Evolutionary conservation across 2,329 filamentous ascomycete species (phyloP), one percentile per base, ranked within the genome.

Genomic region (Aspergillus sojae): DNA sequence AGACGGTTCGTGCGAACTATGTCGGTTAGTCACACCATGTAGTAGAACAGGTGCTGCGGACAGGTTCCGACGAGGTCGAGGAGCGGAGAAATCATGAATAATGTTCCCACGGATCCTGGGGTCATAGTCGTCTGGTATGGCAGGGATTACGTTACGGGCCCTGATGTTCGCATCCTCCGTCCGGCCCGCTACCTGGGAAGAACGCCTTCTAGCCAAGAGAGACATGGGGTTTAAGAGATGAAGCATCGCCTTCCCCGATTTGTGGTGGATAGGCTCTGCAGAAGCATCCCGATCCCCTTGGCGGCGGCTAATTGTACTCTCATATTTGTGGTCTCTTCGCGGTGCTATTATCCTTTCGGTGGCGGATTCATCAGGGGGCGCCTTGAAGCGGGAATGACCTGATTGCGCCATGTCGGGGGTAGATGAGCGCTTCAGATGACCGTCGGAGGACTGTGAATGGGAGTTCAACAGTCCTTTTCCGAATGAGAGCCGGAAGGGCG

Each of bases 41-140:
- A 59, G 48, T 39, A 66, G 62, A n/a, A 66, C 66, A 14, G 68
- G 66, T 11, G 70, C 66, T 12, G 68, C 65, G 10, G 74, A 75
- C 14, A 77, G 61, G 65, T 78, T 76, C 10, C 76, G 73, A 60
- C 83, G 81, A 48, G 81, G 77, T 58, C 86, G 80, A 6, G 87
- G 88, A 4, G 84, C 85, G 56, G 86, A 88, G 72, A 89, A 90
- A 69, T 90, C 88, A 75, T 90, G 87, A 1, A 89, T 82, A 26
- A 87, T 83, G 56, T 85, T 88, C 21, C 87, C 88, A 58, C 85
- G 83, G 63, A 89, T 89, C 59, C 86, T 81, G 14, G 87, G 86
- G 68, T 89, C 86, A 70, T 87, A 89, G 68, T 88, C 84, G 62
- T 87, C 86, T 2, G 86, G 85, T 59, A 86, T 80, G 2, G 84